phyloP scores from a whole-genome alignment of 2,329 filamentous ascomycete species.

The Colletotrichum sp. region DNA sequence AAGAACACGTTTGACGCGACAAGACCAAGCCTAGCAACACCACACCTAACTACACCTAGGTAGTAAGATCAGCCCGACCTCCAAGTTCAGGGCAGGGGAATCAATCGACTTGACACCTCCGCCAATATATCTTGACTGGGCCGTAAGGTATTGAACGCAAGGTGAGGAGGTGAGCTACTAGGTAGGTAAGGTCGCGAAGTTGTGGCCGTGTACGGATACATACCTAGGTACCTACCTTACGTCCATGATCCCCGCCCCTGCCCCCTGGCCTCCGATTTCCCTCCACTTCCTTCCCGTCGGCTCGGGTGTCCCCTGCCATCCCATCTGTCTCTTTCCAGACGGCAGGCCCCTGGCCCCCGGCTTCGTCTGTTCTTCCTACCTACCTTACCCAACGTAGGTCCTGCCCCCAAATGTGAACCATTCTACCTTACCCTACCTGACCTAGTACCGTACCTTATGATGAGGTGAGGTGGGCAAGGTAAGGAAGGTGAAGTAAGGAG shows the following conservation, averaged over 20 bases:
- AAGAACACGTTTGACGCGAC: background rate
- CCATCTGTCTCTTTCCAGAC: background rate
- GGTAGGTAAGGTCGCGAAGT: background rate
- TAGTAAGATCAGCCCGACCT: background rate
- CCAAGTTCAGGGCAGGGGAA: background rate
- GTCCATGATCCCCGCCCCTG: background rate
- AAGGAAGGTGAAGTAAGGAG: background rate
- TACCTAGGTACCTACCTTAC: background rate
- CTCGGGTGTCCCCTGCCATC: constrained; percentile 3
- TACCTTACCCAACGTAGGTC: background rate
- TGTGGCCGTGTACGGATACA: background rate
- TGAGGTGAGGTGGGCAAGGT: background rate
- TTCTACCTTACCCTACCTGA: background rate
- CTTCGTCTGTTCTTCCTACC: background rate
- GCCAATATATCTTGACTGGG: background rate
- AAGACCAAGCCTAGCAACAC: background rate
- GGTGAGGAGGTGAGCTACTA: background rate
- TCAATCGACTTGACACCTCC: background rate
- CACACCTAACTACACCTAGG: background rate
- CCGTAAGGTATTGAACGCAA: background rate
- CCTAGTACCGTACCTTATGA: background rate
- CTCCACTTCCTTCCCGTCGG: constrained; percentile 2
- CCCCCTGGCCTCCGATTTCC: background rate
- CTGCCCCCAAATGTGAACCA: background rate
- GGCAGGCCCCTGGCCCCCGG: background rate